Conservation (phyloP, 2,329 filamentous ascomycete genomes). For the Golovinomyces cichoracearum region DNA sequence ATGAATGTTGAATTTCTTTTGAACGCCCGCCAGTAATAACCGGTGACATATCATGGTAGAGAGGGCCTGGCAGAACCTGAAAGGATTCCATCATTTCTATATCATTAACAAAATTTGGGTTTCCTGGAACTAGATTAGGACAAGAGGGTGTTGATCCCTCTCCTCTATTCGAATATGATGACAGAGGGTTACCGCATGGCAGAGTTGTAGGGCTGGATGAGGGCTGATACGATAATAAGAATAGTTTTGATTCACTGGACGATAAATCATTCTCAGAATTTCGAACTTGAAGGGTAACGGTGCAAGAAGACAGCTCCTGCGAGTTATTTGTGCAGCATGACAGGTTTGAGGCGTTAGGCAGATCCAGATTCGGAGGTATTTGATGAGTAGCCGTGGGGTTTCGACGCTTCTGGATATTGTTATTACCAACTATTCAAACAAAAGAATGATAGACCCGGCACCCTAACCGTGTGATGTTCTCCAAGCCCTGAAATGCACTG, state of each 20-base stretch:
- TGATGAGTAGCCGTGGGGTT: conserved; percentile 12
- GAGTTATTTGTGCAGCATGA: conserved; percentile 7
- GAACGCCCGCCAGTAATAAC: conserved; percentile 13
- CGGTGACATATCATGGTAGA: conserved; percentile 11
- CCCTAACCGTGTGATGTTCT: conserved; percentile 13
- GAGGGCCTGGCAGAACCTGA: conserved; percentile 12
- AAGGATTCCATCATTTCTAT: conserved; percentile 14
- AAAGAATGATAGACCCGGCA: background rate
- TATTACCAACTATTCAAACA: too few relatives aligned
- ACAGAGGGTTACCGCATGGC: conserved; percentile 6
- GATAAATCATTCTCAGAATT: conserved; percentile 11
- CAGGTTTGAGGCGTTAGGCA: conserved; percentile 6
- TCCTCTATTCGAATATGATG: conserved; percentile 5
- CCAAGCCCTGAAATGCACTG: conserved; percentile 11
- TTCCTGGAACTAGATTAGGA: too few relatives aligned
- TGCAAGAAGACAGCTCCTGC: conserved; percentile 10
- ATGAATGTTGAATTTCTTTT: conserved; percentile 15
- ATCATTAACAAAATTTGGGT: conserved; percentile 13
- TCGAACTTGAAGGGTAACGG: conserved; percentile 13
- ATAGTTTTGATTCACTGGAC: conserved; percentile 8
- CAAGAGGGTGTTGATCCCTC: conserved; percentile 4
- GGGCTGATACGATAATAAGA: conserved; percentile 11
- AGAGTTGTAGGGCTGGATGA: conserved; percentile 6
- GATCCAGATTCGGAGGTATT: conserved; percentile 8
- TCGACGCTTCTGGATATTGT: conserved; percentile 12